A percentile compares a stretch with the other conserved stretches of the same genome.
phyloP scores from a whole-genome alignment of 352 stramenopile genomes.

The Elongisporangium prolatum region DNA sequence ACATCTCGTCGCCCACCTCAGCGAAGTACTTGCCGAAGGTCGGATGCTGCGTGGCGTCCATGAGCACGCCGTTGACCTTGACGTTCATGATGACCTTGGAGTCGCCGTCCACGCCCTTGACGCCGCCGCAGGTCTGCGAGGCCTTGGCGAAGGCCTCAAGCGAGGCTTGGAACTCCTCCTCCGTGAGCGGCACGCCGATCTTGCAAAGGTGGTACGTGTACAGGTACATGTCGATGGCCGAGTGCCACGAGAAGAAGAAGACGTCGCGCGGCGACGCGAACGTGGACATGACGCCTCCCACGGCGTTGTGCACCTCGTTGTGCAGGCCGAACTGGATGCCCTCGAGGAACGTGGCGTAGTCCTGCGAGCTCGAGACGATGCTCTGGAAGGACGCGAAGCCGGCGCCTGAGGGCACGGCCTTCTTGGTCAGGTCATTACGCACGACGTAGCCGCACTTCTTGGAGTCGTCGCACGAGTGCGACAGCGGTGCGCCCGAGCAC shows the following conservation, averaged over 20 bases:
- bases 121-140: conserved; percentile 37
- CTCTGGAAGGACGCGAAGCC: conserved; percentile 49
- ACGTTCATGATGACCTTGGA: conserved; percentile 38
- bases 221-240: conserved; percentile 63
- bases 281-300: conserved; percentile 51
- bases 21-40: conserved; percentile 61
- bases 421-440: conserved; percentile 33
- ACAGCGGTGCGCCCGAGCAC: conserved; percentile 27
- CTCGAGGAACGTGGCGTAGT: conserved; percentile 58
- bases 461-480: conserved; percentile 34
- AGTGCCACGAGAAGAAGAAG: conserved; percentile 72
- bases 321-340: conserved; percentile 56
- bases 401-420: conserved; percentile 32
- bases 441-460: conserved; percentile 31
- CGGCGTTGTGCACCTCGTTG: conserved; percentile 53
- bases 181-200: conserved; percentile 39
- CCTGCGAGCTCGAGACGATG: conserved; percentile 36
- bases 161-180: conserved; percentile 37
- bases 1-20: conserved; percentile 44
- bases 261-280: conserved; percentile 42
- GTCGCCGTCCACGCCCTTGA: conserved; percentile 31
- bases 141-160: conserved; percentile 35
- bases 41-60: conserved; percentile 56
- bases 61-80: conserved; percentile 30
- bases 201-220: conserved; percentile 65